Evolutionary conservation across 2,329 filamentous ascomycete genomes (phyloP), one percentile per base, ranked within the genome.

Genomic region (Metarhizium anisopliae): DNA sequence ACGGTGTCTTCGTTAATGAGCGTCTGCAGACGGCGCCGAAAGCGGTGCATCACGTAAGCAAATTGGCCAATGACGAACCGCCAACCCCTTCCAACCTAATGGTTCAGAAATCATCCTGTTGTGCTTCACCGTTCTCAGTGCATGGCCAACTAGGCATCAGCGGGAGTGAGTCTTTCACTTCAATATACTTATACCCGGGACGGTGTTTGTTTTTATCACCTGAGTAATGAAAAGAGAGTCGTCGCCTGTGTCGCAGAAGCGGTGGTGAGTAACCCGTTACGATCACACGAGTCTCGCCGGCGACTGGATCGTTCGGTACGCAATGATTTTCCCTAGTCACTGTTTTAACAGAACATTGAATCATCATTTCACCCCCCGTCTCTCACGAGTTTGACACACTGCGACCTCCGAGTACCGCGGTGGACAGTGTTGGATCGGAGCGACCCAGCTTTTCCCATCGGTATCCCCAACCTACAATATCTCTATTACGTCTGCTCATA

Each of bases 11-110:
- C 42, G 42, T 25, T 11, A 45, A 25, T 45, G 7, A 10, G 7
- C 42, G 11, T 45, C 42, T 45, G 42, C 18, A 42, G n/a, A 29
- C n/a, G 40, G 11, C 13, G 36, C 49, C 30, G 42, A 13, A 38
- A 25, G 38, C 38, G 40, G 51, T 29, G 20, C 54, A 58, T 59
- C 51, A 59, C 58, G 56, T 59, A 59, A 59, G 50, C 58, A 36
- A 14, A 8, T 10, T 47, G 50, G 25, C 58, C 58, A 59, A 58
- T 58, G 53, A 59, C 40, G 40, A 38, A 42, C 51, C 36, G n/a
- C 16, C 20, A 40, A 38, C 14, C 11, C 30, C 30, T 30, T 47
- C 52, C 18, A 20, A 50, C 40, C 43, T 40, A 3, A n/a, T 11
- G 51, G 43, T 25, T 42, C 49, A 29, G 36, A 54, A 49, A 30